Percentiles rank a stretch among this genome's conserved stretches.
Evolutionary conservation across 225 moss, liverwort and hornwort species (phyloP).

Genomic region (Anthoceros angustus): DNA sequence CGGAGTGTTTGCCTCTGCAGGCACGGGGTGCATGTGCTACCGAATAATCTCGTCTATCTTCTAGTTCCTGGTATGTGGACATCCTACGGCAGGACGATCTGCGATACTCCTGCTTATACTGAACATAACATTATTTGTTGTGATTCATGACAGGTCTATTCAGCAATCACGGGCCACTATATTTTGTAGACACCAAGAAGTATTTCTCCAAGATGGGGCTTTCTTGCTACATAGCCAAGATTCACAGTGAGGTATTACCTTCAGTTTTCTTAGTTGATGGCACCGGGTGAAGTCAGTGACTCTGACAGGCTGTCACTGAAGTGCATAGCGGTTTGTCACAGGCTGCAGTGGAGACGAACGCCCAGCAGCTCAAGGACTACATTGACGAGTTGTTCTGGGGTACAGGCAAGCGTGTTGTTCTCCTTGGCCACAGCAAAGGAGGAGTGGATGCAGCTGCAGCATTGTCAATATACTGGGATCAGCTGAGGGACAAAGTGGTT

Average conservation of each 20-base stretch:
- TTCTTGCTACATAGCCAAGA: constrained; percentile 82
- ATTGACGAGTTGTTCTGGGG: constrained; percentile 87
- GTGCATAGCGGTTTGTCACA: constrained; percentile 9
- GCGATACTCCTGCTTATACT: too few species aligned
- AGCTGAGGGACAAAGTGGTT: constrained; percentile 86
- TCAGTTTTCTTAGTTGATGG: constrained; percentile 1
- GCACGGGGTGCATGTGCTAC: constrained; percentile 79
- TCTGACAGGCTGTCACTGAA: neutral
- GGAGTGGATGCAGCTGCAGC: constrained; percentile 98
- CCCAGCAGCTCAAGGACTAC: constrained; percentile 63
- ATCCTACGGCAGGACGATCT: neutral
- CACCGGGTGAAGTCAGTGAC: neutral
- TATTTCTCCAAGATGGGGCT: constrained; percentile 83
- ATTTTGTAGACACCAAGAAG: constrained; percentile 92
- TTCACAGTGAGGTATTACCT: constrained; percentile 71
- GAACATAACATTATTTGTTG: neutral
- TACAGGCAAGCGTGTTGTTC: constrained; percentile 68
- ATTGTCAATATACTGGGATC: constrained; percentile 78
- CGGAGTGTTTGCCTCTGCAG: constrained; percentile 23
- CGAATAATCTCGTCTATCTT: constrained; percentile 70
- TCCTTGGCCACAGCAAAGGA: constrained; percentile 91
- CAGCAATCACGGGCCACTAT: constrained; percentile 92
- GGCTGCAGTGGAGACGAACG: constrained; percentile 78
- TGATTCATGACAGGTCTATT: constrained; percentile 57
- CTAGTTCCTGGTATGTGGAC: constrained; percentile 63